These are phyloP conservation scores for Lasiodiplodia theobromae DNA, from an alignment of 2,329 filamentous ascomycete genomes.

Conservation along the genomic window DNA sequence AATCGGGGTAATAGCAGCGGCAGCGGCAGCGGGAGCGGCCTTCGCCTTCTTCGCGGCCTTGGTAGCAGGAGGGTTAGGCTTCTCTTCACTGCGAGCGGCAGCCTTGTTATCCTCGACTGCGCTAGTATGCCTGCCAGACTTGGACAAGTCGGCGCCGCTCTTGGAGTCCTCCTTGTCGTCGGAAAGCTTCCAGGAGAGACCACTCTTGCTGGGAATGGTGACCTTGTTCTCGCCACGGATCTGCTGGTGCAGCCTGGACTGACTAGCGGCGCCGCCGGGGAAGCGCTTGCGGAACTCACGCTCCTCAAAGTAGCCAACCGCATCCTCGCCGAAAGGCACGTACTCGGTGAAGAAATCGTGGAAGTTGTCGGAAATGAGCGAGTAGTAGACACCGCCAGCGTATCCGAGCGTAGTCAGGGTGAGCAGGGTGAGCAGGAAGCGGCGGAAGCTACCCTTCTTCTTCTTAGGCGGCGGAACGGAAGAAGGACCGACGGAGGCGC, in stretches of 20 bases:
- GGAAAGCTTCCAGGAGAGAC: conserved; percentile 80
- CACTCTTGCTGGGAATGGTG: conserved; percentile 84
- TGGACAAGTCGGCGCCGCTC: conserved; percentile 47
- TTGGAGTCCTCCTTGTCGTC: conserved; percentile 56
- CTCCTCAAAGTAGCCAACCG: conserved; percentile 94
- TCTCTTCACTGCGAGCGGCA: conserved; percentile 41
- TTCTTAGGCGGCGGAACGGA: conserved; percentile 58
- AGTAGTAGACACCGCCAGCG: conserved; percentile 88
- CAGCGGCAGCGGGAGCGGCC: conserved; percentile 36
- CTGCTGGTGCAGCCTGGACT: conserved; percentile 53
- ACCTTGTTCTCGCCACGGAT: conserved; percentile 70
- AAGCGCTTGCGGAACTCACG: conserved; percentile 90
- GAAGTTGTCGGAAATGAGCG: conserved; percentile 94
- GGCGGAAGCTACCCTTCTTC: conserved; percentile 75
- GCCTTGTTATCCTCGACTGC: conserved; percentile 56
- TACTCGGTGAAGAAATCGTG: conserved; percentile 99
- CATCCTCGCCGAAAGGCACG: conserved; percentile 91
- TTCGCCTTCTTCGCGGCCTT: conserved; percentile 32
- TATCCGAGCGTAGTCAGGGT: conserved; percentile 81
- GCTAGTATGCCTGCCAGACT: conserved; percentile 66
- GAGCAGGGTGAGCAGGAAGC: conserved; percentile 77
- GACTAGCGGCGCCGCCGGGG: conserved; percentile 50
- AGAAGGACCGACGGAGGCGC: conserved; percentile 49
- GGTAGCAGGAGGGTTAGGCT: conserved; percentile 34
- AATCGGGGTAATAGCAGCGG: conserved; percentile 63